Percentiles rank a stretch among this genome's conserved stretches.
phyloP scores from a whole-genome alignment of 208 protist species.

The Trypanosoma congolense region DNA sequence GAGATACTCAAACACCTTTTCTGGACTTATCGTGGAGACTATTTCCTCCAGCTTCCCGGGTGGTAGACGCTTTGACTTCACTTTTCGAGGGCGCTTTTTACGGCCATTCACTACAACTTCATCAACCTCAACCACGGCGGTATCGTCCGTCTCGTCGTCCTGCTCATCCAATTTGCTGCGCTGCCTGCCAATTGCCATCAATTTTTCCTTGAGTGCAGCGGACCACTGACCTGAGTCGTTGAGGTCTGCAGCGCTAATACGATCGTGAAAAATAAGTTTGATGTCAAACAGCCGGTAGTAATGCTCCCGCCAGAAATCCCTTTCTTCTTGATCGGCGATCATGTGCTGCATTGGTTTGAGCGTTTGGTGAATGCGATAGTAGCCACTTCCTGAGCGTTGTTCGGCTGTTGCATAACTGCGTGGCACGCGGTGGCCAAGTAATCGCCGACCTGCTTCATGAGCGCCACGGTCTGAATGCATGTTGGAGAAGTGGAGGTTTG shows the following conservation, averaged over 20 bases:
- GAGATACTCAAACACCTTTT: constrained; percentile 78
- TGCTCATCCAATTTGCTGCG: constrained; percentile 10
- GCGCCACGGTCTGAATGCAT: constrained; percentile 12
- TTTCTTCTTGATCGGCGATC: constrained; percentile 54
- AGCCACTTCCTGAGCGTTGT: constrained; percentile 17
- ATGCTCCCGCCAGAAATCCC: constrained; percentile 74
- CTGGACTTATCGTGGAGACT: constrained; percentile 27
- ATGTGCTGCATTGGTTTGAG: constrained; percentile 20
- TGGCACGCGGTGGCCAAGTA: constrained; percentile 26
- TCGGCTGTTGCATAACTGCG: constrained; percentile 7
- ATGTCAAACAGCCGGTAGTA: constrained; percentile 65
- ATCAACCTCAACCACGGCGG: constrained; percentile 17
- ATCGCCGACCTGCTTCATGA: constrained; percentile 2
- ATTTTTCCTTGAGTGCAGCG: constrained; percentile 33
- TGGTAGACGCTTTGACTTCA: constrained; percentile 7
- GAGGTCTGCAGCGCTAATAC: constrained; percentile 51
- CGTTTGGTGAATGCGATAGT: constrained; percentile 14
- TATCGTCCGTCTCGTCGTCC: constrained; percentile 14
- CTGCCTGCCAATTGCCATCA: constrained; percentile 29
- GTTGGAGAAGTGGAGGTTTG: constrained; percentile 32
- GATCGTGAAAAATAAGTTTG: constrained; percentile 69
- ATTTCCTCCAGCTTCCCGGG: constrained; percentile 21
- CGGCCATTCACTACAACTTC: constrained; percentile 12
- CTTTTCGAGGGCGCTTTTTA: constrained; percentile 19
- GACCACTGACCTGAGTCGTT: constrained; percentile 24